phyloP scores from a whole-genome alignment of 1,139 yeast genomes.

The Pichia sp. region DNA sequence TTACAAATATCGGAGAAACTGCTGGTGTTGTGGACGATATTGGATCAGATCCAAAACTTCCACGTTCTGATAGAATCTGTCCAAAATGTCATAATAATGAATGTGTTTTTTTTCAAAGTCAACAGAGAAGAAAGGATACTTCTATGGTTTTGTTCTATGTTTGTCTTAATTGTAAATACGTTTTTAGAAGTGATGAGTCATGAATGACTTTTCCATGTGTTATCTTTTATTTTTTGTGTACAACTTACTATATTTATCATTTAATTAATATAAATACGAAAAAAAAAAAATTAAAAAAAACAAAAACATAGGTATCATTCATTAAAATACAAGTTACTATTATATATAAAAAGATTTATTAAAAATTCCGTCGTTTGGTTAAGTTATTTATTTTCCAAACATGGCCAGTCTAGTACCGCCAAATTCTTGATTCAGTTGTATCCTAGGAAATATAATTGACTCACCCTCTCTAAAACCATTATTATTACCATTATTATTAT shows the following conservation, averaged over 20 bases:
- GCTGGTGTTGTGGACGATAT: slow-evolving; percentile 98
- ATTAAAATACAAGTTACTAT: too few species aligned
- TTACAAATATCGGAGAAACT: slow-evolving; percentile 85
- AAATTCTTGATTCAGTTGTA: too few species aligned
- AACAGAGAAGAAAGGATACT: slow-evolving; percentile 90
- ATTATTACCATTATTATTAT: too few species aligned
- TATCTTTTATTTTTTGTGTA: not conserved
- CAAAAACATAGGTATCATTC: not conserved
- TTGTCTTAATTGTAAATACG: slow-evolving; percentile 79
- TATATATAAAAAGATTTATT: too few species aligned
- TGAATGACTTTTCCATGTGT: too few species aligned
- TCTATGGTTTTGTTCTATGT: slow-evolving; percentile 94
- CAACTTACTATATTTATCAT: not conserved
- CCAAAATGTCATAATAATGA: slow-evolving; percentile 83
- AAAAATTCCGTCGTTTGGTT: too few species aligned
- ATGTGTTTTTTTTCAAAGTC: slow-evolving; percentile 95
- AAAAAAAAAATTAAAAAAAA: not conserved
- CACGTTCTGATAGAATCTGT: slow-evolving; percentile 89
- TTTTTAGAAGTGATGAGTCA: slow-evolving; percentile 38
- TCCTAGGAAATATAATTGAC: too few species aligned
- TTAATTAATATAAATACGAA: not conserved
- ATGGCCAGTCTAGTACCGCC: not conserved
- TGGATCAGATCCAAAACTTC: slow-evolving; percentile 93
- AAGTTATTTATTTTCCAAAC: not conserved
- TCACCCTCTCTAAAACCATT: not conserved